phyloP scores from a whole-genome alignment of 768 basidiomycete genomes.

The Phanerochaete sordida region DNA sequence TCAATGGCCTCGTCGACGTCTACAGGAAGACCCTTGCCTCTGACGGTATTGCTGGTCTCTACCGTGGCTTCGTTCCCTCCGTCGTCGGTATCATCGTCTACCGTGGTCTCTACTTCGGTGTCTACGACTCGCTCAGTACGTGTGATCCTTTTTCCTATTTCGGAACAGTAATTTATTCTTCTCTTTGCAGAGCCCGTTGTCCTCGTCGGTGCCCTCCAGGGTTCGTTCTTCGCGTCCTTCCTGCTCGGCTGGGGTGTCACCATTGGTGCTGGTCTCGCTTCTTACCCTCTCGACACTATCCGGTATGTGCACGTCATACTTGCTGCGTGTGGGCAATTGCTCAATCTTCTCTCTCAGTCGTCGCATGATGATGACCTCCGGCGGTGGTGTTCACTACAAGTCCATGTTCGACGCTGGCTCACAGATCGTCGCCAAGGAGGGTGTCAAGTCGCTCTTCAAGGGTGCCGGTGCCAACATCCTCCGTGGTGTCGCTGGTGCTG shows the following conservation, averaged over 20 bases:
- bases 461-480: slow-evolving; percentile 91
- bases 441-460: slow-evolving; percentile 95
- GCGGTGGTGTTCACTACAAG: slow-evolving; percentile 94
- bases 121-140: slow-evolving; percentile 90
- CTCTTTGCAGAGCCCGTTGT: slow-evolving; percentile 81
- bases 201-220: slow-evolving; percentile 91
- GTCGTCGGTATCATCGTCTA: slow-evolving; percentile 99
- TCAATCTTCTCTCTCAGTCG: slow-evolving; percentile 55
- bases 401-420: slow-evolving; percentile 97
- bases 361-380: slow-evolving; percentile 99
- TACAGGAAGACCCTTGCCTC: slow-evolving; percentile 97
- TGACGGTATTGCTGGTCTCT: slow-evolving; percentile 98
- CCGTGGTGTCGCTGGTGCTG: slow-evolving; percentile 99
- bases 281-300: slow-evolving; percentile 91
- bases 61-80: slow-evolving; percentile 99
- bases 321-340: neutral
- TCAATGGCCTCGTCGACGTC: slow-evolving; percentile 97
- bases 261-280: slow-evolving; percentile 98
- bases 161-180: slow-evolving; percentile 22
- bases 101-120: slow-evolving; percentile 99
- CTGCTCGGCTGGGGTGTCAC: slow-evolving; percentile 98
- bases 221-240: slow-evolving; percentile 97
- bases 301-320: slow-evolving; percentile 46
- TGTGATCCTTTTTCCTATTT: slow-evolving; percentile 18
- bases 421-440: slow-evolving; percentile 96